Evolutionary conservation across 192 early-diverging fungal genomes (phyloP).

Genomic region (Mortierella antarctica): DNA sequence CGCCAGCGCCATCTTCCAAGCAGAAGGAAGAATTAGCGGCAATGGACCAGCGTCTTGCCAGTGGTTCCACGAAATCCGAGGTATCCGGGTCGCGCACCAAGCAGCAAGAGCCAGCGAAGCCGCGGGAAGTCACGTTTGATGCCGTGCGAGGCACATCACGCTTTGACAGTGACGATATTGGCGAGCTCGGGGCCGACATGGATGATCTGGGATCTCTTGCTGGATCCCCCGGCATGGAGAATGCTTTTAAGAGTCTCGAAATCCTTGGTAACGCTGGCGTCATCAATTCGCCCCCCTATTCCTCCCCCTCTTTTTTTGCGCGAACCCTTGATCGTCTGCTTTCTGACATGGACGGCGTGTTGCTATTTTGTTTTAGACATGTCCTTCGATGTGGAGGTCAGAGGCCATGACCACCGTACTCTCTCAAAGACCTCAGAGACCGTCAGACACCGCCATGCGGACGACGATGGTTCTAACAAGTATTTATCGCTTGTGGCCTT

Average conservation of each 20-base stretch:
- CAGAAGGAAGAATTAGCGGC: not conserved
- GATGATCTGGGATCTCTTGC: constrained; percentile 34
- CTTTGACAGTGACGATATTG: not conserved
- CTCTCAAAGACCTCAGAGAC: not conserved
- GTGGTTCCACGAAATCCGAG: not conserved
- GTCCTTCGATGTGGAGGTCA: constrained; percentile 19
- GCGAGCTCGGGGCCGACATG: constrained; percentile 10
- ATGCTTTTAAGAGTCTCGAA: constrained; percentile 38
- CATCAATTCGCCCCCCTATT: not conserved
- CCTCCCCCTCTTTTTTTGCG: not conserved
- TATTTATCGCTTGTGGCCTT: constrained; percentile 18
- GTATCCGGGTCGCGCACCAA: not conserved
- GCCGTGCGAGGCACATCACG: not conserved
- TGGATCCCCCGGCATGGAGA: constrained; percentile 31
- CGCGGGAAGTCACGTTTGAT: constrained; percentile 2
- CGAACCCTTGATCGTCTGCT: no score
- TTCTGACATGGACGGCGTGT: no score
- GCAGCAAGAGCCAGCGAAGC: not conserved
- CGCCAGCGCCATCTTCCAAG: constrained; percentile 2
- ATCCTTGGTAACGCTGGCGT: constrained; percentile 3
- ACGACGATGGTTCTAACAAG: constrained; percentile 20
- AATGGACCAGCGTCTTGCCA: not conserved
- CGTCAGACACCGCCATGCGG: not conserved
- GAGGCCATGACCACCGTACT: not conserved
- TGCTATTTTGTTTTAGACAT: constrained; percentile 9